These are phyloP conservation scores for Psidium friedrichsthalianum DNA, from an alignment of 345 rosid species.

Conservation along the genomic window DNA sequence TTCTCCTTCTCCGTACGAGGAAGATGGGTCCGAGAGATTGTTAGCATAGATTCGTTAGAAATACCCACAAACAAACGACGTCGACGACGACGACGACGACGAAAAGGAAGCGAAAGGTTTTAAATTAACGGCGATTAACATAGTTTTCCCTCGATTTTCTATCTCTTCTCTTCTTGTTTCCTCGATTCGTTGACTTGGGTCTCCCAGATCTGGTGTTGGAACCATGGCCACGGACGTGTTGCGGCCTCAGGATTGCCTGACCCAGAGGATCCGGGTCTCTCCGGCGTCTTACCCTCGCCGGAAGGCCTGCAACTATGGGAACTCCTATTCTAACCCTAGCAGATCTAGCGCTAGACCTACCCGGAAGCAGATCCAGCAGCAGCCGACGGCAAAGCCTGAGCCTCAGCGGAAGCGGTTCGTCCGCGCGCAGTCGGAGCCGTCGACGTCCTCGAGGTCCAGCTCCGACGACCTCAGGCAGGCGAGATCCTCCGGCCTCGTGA, in stretches of 20 bases:
- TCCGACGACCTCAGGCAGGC: conserved; percentile 14
- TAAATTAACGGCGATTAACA: background rate
- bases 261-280: conserved; percentile 28
- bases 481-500: conserved; percentile 3
- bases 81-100: background rate
- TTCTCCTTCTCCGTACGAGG: background rate
- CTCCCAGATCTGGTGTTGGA: background rate
- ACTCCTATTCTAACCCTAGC: background rate
- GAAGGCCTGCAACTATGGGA: conserved; percentile 20
- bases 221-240: conserved; percentile 75
- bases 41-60: background rate
- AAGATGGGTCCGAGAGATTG: background rate
- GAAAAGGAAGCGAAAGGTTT: background rate
- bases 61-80: background rate
- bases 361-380: conserved; percentile 19
- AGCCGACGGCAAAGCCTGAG: conserved; percentile 12
- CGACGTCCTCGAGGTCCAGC: conserved; percentile 16
- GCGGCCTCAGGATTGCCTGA: conserved; percentile 64
- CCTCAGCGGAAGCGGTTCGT: conserved; percentile 8
- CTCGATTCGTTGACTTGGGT: background rate
- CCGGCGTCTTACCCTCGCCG: conserved; percentile 37
- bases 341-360: conserved; percentile 14
- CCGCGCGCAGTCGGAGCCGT: conserved; percentile 17
- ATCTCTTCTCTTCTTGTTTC: background rate
- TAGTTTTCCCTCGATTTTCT: background rate